Percentiles rank a stretch among this genome's conserved stretches.
Conservation (phyloP, 192 early-diverging fungal species). For the Podila minutissima region DNA sequence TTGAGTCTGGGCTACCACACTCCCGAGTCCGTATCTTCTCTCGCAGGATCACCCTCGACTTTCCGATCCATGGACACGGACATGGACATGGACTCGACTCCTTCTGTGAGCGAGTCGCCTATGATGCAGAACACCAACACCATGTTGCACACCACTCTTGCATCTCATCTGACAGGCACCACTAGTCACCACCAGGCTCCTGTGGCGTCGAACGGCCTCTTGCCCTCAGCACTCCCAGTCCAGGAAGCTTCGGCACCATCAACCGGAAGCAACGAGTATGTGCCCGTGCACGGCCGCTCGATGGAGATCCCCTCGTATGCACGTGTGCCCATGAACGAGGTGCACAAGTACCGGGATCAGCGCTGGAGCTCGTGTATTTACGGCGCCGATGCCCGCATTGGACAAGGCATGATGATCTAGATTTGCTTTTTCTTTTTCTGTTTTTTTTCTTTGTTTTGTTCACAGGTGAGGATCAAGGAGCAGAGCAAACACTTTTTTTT, state of each 20-base stretch:
- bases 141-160: not conserved
- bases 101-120: slow-evolving; percentile 1
- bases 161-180: not conserved
- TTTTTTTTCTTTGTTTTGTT: not conserved
- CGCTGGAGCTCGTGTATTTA: slow-evolving; percentile 51
- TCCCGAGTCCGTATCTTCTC: slow-evolving; percentile 28
- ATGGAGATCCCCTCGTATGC: slow-evolving; percentile 50
- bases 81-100: slow-evolving; percentile 12
- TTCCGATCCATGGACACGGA: slow-evolving; percentile 24
- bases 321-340: slow-evolving; percentile 36
- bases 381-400: slow-evolving; percentile 36
- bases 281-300: slow-evolving; percentile 42
- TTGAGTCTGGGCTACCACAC: slow-evolving; percentile 33
- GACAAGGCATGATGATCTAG: slow-evolving; percentile 51
- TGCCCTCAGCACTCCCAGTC: slow-evolving; percentile 29
- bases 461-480: not conserved
- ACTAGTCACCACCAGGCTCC: not conserved
- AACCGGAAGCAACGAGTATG: slow-evolving; percentile 20
- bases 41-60: slow-evolving; percentile 5
- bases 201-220: not conserved
- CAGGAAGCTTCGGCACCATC: not conserved
- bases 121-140: slow-evolving; percentile 25
- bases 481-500: not conserved
- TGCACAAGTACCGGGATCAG: slow-evolving; percentile 42
- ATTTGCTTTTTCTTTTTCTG: not conserved